Base-by-base conservation (phyloP, 2,329 filamentous ascomycete genomes). In the Colletotrichum graminicola region DNA sequence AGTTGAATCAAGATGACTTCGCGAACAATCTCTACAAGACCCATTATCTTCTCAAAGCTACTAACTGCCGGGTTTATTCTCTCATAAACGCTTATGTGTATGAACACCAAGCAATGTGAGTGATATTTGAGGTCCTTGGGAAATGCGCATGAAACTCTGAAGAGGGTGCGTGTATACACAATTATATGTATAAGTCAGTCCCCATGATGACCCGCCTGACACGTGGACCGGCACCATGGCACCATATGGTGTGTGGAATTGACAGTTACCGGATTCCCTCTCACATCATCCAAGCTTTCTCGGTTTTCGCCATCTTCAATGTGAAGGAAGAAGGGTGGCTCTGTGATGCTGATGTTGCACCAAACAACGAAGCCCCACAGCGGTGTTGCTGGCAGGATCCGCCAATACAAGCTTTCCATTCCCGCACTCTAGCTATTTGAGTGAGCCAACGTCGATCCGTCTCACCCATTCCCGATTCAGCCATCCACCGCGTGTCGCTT, bases 371-470 rank as follows among this genome's bases (percentile, higher is more conserved):
- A 21, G 62, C 63, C 43, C 43, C 43, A 21, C 18, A 29, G 29
- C 16, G 1, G 21, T 47, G 60, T 39, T 60, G 8, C 65, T 47
- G 36, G 12, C 1, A 3, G 29, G 51, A 57, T 69, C 69, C 69
- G 66, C 69, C 69, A 72, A 72, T 72, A 8, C 29, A 64, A 26
- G n/a, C 18, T 5, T n/a, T 4, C 18, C 54, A 72, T 68, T 64
- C 65, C 69, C 65, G 69, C 65, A 23, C 5, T 21, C 45, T 43
- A 21, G 2, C 7, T 23, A 6, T 29, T 23, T 5, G 5, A 32
- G 11, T 41, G 45, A 51, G n/a, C 12, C n/a, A 51, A 16, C 32
- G 16, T 47, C 55, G 39, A 16, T 54, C 45, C 23, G 21, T 60
- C 63, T 47, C 47, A 55, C 60, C 26, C 49, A 16, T 69, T 69